phyloP scores from a whole-genome alignment of 352 stramenopile species.

The Bremia lactucae region DNA sequence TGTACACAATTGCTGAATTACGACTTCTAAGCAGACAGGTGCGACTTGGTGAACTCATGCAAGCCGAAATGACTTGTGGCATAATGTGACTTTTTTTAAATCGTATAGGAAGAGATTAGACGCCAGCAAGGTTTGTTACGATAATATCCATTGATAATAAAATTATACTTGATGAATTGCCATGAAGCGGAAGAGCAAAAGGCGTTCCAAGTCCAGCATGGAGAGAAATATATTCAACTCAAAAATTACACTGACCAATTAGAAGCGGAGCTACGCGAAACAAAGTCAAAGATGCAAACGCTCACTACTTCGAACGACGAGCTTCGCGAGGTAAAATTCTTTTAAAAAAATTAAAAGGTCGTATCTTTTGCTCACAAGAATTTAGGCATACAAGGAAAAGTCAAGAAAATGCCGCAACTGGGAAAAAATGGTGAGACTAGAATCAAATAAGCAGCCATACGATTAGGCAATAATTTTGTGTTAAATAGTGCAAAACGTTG shows the following conservation, averaged over 20 bases:
- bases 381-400: slow-evolving; percentile 84
- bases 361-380: neutral
- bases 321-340: slow-evolving; percentile 62
- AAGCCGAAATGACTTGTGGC: too few relatives aligned
- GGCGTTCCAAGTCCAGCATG: slow-evolving; percentile 64
- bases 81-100: too few relatives aligned
- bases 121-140: slow-evolving; percentile 50
- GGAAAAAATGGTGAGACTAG: slow-evolving; percentile 71
- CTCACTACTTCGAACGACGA: slow-evolving; percentile 69
- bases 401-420: slow-evolving; percentile 78
- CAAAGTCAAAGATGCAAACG: slow-evolving; percentile 69
- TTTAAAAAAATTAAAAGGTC: neutral
- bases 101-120: slow-evolving; percentile 59
- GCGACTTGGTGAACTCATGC: neutral
- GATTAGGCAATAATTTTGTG: neutral
- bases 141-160: neutral
- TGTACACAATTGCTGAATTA: neutral
- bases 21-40: slow-evolving; percentile 36
- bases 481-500: slow-evolving; percentile 51
- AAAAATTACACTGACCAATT: slow-evolving; percentile 80
- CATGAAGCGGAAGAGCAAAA: slow-evolving; percentile 69
- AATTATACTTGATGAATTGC: neutral
- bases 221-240: slow-evolving; percentile 82
- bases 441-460: neutral
- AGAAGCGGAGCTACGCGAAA: slow-evolving; percentile 68